phyloP scores from a whole-genome alignment of 768 basidiomycete species.

The Kondoa malvinella region DNA sequence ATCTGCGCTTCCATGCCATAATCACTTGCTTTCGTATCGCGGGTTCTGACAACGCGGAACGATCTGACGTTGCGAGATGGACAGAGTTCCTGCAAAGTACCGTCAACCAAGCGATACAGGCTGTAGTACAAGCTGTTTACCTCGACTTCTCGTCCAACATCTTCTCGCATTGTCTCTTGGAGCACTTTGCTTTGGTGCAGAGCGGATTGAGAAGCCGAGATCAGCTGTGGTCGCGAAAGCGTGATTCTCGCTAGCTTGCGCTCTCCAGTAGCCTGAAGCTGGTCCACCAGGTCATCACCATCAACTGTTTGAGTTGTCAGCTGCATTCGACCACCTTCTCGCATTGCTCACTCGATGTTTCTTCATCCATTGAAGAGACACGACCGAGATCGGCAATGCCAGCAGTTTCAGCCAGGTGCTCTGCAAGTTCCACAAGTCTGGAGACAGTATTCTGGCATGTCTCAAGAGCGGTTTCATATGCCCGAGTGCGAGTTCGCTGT shows the following conservation, averaged over 20 bases:
- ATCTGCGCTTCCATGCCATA: conserved; percentile 41
- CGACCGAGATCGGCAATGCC: background rate
- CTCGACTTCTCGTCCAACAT: conserved; percentile 30
- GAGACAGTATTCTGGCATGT: background rate
- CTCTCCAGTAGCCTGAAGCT: background rate
- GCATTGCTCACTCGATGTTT: too few species aligned
- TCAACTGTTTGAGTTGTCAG: background rate
- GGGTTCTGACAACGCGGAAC: background rate
- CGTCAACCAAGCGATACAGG: background rate
- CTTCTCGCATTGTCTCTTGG: conserved; percentile 46
- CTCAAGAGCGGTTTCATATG: background rate
- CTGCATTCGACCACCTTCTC: too few species aligned
- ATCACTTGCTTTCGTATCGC: background rate
- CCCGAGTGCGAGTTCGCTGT: background rate
- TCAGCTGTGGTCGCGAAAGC: background rate
- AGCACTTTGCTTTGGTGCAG: conserved; percentile 43
- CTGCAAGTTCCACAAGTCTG: conserved; percentile 2
- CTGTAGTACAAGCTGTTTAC: background rate
- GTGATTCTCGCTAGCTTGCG: background rate
- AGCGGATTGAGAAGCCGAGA: conserved; percentile 40
- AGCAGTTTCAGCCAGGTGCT: background rate
- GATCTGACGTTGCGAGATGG: background rate
- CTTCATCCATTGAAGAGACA: background rate
- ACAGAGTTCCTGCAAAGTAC: background rate
- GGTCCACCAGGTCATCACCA: background rate